Base-by-base conservation (phyloP, 352 stramenopile species). In the Phytophthora citrophthora region DNA sequence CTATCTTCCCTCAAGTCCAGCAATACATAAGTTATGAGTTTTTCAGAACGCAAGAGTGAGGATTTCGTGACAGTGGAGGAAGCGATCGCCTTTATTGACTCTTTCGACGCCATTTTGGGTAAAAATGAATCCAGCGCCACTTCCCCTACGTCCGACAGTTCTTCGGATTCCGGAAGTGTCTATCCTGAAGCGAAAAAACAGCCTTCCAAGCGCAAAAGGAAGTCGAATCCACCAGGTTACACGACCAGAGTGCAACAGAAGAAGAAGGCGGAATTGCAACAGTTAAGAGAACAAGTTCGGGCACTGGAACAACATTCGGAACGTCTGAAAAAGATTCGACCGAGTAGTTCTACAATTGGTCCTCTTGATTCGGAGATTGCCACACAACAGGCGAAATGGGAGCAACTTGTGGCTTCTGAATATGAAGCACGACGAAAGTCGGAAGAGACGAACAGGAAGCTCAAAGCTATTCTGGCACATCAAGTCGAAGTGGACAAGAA, bases 81-180 rank as follows among this genome's bases (percentile, higher is more conserved):
- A 54, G 66, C 61, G 8, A 67, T 74, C n/a, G 54, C 66, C 15
- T 70, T 74, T 38, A 74, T 74, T 34, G 66, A 74, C 49, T 53
- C 53, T 13, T 70, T 55, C 31, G 65, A 70, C 11, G n/a, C 36
- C 13, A 43, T 23, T 9, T 38, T 62, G 23, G 16, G n/a, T 2
- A 23, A 48, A 34, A 34, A 7, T 38, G 27, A 29, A n/a, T 58
- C 38, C 10, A 60, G 12, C 24, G 39, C 27, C 29, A 38, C 16
- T 18, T 45, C 41, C 1, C 16, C 16, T 10, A 44, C 40, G 18
- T 52, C 40, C 9, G 40, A 27, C 53, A 45, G 20, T 20, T 20
- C 20, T 5, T 55, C 40, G 9, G 40, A 51, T 51, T 57, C 26
- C 4, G 24, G 24, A 3, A 26, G 13, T 2, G 11, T 50, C 1